phyloP scores from a whole-genome alignment of 2,329 filamentous ascomycete species.

The Aspergillus quadricinctus region DNA sequence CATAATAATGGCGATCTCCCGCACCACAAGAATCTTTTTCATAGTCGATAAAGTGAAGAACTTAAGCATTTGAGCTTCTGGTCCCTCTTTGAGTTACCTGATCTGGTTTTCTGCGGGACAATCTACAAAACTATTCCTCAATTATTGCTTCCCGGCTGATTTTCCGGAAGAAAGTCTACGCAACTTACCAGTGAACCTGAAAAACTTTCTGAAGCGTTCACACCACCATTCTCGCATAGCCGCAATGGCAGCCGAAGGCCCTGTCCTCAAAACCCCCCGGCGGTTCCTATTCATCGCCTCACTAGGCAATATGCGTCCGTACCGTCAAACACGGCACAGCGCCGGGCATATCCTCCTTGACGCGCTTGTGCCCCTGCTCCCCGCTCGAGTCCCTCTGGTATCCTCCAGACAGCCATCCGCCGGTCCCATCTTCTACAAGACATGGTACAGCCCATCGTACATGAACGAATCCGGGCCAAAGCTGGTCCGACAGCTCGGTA shows the following conservation, averaged over 20 bases:
- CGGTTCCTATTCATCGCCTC: conserved; percentile 69
- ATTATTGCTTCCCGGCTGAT: not conserved
- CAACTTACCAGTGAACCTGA: not conserved
- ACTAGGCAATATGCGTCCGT: conserved; percentile 74
- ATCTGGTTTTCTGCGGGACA: not conserved
- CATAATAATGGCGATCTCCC: not conserved
- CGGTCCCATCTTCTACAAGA: conserved; percentile 40
- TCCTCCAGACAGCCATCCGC: conserved; percentile 50
- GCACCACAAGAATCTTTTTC: not conserved
- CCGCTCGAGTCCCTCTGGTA: conserved; percentile 39
- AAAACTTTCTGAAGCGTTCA: not conserved
- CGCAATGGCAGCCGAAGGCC: not conserved
- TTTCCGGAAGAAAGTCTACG: too few relatives aligned
- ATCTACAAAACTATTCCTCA: not conserved
- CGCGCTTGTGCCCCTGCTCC: conserved; percentile 51
- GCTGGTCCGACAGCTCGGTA: conserved; percentile 61
- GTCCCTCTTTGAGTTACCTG: not conserved
- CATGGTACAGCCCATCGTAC: conserved; percentile 65
- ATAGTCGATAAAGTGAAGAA: not conserved
- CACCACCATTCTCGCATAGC: not conserved
- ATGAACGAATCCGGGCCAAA: conserved; percentile 85
- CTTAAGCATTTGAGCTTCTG: not conserved
- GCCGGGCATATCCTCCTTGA: conserved; percentile 77
- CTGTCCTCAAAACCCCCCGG: conserved; percentile 14
- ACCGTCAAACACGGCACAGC: conserved; percentile 76